Conservation (phyloP, 1,284 basidiomycete genomes). For the Mycena citricolor region DNA sequence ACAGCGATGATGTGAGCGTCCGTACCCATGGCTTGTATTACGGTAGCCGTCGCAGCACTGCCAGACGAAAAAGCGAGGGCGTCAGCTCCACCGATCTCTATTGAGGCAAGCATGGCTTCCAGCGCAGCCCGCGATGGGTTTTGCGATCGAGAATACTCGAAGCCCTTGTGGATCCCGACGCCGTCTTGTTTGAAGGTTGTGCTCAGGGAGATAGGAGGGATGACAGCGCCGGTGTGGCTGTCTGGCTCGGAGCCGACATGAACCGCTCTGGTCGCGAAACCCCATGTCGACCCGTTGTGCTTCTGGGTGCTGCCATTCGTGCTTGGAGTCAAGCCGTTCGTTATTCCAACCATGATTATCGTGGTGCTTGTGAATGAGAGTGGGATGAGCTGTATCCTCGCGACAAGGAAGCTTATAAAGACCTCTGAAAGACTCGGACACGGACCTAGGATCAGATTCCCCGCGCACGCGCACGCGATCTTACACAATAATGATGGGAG, state of each 20-base stretch:
- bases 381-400: too few species aligned
- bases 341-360: not conserved
- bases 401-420: too few species aligned
- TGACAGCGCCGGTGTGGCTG: conserved; percentile 82
- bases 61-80: conserved; percentile 86
- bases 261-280: conserved; percentile 83
- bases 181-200: conserved; percentile 89
- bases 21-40: conserved; percentile 74
- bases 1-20: conserved; percentile 84
- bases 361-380: too few species aligned
- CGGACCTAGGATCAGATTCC: too few species aligned
- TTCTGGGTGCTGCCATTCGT: conserved; percentile 24
- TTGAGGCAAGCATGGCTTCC: conserved; percentile 70
- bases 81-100: conserved; percentile 73
- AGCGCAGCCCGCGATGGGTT: conserved; percentile 89
- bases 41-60: conserved; percentile 82
- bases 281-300: conserved; percentile 30
- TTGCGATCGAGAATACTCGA: conserved; percentile 86
- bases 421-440: too few species aligned
- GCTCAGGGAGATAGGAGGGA: conserved; percentile 86
- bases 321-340: not conserved
- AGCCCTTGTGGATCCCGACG: conserved; percentile 86
- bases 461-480: too few species aligned
- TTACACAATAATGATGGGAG: too few species aligned
- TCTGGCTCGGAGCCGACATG: conserved; percentile 86